These are phyloP conservation scores for Saccharomyces cerevisiae DNA, from an alignment of 805 yeast species.

Conservation along the genomic window DNA sequence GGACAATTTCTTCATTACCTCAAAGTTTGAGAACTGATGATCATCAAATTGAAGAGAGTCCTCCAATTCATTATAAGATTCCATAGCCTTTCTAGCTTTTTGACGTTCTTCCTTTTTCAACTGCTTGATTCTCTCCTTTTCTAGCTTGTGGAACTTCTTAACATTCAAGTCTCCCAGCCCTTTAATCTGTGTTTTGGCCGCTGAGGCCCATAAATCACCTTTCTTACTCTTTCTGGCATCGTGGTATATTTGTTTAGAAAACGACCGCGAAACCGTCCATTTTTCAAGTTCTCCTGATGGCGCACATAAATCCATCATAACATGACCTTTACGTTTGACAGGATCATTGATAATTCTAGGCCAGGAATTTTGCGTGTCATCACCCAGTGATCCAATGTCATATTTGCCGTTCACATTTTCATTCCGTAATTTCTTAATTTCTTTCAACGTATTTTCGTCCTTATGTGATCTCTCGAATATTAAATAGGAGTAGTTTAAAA, in stretches of 20 bases:
- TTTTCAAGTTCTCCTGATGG: slow-evolving; percentile 73
- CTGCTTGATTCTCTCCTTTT: slow-evolving; percentile 18
- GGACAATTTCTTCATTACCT: slow-evolving; percentile 5
- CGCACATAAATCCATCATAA: slow-evolving; percentile 68
- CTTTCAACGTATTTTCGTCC: slow-evolving; percentile 34
- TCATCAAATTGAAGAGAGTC: background rate
- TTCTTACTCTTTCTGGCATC: slow-evolving; percentile 81
- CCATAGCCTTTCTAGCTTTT: slow-evolving; percentile 14
- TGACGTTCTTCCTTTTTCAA: slow-evolving; percentile 12
- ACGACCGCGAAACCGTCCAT: slow-evolving; percentile 79
- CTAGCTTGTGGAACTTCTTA: slow-evolving; percentile 18
- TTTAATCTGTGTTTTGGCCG: slow-evolving; percentile 44
- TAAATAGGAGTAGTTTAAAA: slow-evolving; percentile 65
- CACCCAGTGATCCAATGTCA: slow-evolving; percentile 20
- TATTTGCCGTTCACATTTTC: slow-evolving; percentile 15
- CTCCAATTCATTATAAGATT: slow-evolving; percentile 13
- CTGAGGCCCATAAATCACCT: slow-evolving; percentile 84
- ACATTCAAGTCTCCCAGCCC: slow-evolving; percentile 23
- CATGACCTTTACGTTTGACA: slow-evolving; percentile 72
- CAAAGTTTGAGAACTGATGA: background rate
- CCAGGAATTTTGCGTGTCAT: slow-evolving; percentile 37
- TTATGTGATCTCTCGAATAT: slow-evolving; percentile 53
- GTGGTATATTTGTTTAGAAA: slow-evolving; percentile 66
- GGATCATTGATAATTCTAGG: slow-evolving; percentile 73
- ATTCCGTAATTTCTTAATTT: slow-evolving; percentile 37